phyloP scores from a whole-genome alignment of 176 grass and related monocot genomes.

The Luzula sylvatica region DNA sequence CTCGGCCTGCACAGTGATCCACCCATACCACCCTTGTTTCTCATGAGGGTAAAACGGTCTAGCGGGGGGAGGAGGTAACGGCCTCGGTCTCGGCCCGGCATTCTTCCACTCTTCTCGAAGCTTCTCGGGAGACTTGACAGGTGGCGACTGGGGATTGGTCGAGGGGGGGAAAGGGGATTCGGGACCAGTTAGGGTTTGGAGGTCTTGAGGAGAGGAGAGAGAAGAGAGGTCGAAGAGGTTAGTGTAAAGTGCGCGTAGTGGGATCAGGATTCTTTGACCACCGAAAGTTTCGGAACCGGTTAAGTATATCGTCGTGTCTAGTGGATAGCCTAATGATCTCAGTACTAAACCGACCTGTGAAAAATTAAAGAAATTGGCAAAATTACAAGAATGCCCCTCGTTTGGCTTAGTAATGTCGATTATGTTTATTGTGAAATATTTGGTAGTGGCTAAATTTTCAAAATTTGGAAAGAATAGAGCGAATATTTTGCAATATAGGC shows the following conservation, averaged over 20 bases:
- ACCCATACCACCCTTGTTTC: conserved; percentile 98
- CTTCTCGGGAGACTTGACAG: conserved; percentile 53
- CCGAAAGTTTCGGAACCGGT: conserved; percentile 95
- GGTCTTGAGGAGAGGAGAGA: conserved; percentile 58
- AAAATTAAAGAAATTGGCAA: too few relatives aligned
- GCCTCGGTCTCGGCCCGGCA: conserved; percentile 72
- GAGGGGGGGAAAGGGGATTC: conserved; percentile 56
- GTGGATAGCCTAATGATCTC: conserved; percentile 83
- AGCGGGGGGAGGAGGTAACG: conserved; percentile 80
- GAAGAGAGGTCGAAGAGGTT: conserved; percentile 83
- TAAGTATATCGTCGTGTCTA: conserved; percentile 82
- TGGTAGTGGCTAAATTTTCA: too few relatives aligned
- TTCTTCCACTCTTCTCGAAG: conserved; percentile 86
- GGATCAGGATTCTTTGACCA: conserved; percentile 80
- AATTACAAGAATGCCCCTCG: too few relatives aligned
- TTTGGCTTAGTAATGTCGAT: too few relatives aligned
- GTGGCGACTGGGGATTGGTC: conserved; percentile 42
- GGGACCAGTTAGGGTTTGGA: conserved; percentile 59
- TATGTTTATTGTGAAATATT: too few relatives aligned
- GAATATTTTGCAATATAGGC: too few relatives aligned
- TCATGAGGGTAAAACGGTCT: conserved; percentile 91
- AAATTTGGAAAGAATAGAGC: too few relatives aligned
- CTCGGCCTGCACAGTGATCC: conserved; percentile 70
- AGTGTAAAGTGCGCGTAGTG: conserved; percentile 76
- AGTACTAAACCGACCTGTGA: conserved; percentile 82